Conservation (phyloP, 1,139 yeast species). For the Ashbya aceris region DNA sequence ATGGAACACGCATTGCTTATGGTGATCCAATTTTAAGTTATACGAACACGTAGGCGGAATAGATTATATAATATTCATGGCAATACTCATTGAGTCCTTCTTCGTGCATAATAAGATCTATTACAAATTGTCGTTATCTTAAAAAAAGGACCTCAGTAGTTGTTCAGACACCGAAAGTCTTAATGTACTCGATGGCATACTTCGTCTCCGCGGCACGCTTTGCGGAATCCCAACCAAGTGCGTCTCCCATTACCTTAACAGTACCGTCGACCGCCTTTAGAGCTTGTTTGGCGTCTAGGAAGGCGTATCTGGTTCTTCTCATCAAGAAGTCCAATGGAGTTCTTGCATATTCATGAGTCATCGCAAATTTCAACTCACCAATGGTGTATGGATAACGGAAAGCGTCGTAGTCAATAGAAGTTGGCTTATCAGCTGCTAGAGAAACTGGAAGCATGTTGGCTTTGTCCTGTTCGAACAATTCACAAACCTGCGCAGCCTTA, state of each 20-base stretch:
- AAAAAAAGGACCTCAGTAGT: neutral
- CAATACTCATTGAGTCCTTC: neutral
- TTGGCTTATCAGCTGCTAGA: conserved; percentile 38
- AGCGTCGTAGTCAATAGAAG: conserved; percentile 29
- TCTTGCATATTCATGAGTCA: conserved; percentile 76
- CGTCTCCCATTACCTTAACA: conserved; percentile 74
- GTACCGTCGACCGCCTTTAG: conserved; percentile 74
- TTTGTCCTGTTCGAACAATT: conserved; percentile 45
- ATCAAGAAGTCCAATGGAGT: conserved; percentile 87
- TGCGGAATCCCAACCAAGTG: conserved; percentile 61
- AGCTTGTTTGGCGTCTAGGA: conserved; percentile 83
- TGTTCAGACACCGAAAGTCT: conserved; percentile 41
- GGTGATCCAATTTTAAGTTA: no score
- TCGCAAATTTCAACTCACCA: conserved; percentile 80
- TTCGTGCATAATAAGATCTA: no score
- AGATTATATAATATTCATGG: no score
- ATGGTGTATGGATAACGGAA: conserved; percentile 85
- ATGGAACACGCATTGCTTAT: no score
- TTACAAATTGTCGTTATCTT: neutral
- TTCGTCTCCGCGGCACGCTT: conserved; percentile 49
- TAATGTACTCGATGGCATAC: conserved; percentile 49
- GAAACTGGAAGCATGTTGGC: conserved; percentile 54
- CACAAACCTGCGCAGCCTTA: conserved; percentile 73
- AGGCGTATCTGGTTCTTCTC: conserved; percentile 89
- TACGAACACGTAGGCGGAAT: no score